Percentiles rank a stretch among this genome's conserved stretches.
Evolutionary conservation across 768 basidiomycete genomes (phyloP).

Genomic region (Cystofilobasidium macerans): DNA sequence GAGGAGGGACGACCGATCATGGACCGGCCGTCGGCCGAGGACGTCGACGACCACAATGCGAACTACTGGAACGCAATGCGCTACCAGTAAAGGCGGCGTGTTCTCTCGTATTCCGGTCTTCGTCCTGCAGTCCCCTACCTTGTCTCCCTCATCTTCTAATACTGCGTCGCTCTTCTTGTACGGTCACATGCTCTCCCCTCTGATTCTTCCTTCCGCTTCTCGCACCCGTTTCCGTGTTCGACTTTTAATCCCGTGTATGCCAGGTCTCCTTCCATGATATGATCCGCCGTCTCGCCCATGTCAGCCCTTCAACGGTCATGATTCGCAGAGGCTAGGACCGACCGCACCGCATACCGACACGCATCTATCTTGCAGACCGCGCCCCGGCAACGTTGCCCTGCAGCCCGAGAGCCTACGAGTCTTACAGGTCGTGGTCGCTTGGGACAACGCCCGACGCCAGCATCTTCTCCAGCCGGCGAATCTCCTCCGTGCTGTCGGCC

Average conservation of each 20-base stretch:
- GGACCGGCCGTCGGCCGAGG: background rate
- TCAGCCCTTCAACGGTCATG: no score
- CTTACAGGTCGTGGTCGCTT: conserved; percentile 1
- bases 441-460: conserved; percentile 34
- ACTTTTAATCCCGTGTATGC: no score
- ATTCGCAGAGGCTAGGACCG: no score
- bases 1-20: background rate
- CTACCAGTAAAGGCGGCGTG: background rate
- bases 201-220: no score
- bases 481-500: conserved; percentile 36
- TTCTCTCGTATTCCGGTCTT: background rate
- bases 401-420: background rate
- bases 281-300: no score
- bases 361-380: no score
- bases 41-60: background rate
- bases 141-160: background rate
- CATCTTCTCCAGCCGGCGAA: conserved; percentile 38
- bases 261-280: no score
- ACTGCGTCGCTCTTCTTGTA: no score
- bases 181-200: no score
- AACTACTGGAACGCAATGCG: background rate
- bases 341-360: no score
- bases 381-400: background rate
- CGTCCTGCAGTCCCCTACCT: background rate
- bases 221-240: no score